phyloP scores from a whole-genome alignment of 768 basidiomycete species.

The Boletellus ananiceps region DNA sequence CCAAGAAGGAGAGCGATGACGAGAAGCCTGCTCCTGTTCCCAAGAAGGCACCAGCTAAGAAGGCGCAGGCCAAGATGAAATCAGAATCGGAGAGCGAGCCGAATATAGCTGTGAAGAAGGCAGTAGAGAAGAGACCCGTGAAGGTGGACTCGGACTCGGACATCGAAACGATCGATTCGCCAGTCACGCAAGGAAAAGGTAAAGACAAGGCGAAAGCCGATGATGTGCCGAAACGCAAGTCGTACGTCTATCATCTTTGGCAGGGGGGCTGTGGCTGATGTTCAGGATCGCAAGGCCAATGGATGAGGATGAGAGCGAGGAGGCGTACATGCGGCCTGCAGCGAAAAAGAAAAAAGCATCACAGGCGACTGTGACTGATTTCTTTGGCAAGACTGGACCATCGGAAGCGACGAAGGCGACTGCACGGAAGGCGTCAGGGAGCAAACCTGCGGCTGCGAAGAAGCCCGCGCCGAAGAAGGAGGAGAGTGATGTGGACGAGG shows the following conservation, averaged over 20 bases:
- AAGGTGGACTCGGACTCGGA: constrained; percentile 39
- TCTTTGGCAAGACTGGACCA: constrained; percentile 47
- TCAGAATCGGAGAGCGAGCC: constrained; percentile 40
- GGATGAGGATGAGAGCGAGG: constrained; percentile 38
- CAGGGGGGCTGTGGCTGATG: constrained; percentile 10
- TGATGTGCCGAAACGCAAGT: constrained; percentile 58
- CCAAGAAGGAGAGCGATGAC: constrained; percentile 45
- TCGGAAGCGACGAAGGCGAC: constrained; percentile 38
- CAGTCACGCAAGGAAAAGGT: constrained; percentile 30
- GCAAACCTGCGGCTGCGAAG: constrained; percentile 55
- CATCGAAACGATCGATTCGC: constrained; percentile 26
- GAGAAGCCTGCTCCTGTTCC: constrained; percentile 24
- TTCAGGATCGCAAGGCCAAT: constrained; percentile 24
- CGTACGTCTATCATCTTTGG: constrained; percentile 35
- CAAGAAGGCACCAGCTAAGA: constrained; percentile 32
- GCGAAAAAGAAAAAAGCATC: constrained; percentile 48
- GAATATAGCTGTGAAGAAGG: constrained; percentile 20
- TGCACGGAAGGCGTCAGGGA: constrained; percentile 51
- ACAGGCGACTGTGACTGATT: constrained; percentile 50
- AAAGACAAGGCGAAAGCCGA: constrained; percentile 43
- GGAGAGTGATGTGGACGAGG: constrained; percentile 43
- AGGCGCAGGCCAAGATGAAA: constrained; percentile 31
- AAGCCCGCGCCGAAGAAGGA: constrained; percentile 39
- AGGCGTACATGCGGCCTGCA: constrained; percentile 42
- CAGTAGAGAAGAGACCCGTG: constrained; percentile 17